Evolutionary conservation across 208 protist species (phyloP).

Genomic region (Leishmania turanica): DNA sequence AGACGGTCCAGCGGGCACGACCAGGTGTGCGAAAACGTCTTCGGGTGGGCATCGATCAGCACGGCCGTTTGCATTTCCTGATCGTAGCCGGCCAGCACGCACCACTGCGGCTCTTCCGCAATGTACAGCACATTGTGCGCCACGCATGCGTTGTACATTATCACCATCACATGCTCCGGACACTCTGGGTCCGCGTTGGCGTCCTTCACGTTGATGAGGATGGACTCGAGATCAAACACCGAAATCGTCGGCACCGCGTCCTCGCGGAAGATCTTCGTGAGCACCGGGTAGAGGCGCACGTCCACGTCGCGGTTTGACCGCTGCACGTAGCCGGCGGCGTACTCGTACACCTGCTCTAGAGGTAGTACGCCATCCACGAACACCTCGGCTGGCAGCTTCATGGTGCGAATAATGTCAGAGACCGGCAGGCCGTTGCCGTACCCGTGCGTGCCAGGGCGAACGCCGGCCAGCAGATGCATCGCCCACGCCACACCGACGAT

Average conservation of each 20-base stretch:
- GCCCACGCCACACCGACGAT: slow-evolving; percentile 89
- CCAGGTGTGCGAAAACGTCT: slow-evolving; percentile 86
- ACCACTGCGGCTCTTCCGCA: slow-evolving; percentile 77
- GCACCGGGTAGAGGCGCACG: slow-evolving; percentile 75
- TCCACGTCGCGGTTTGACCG: slow-evolving; percentile 45
- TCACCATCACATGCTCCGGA: slow-evolving; percentile 82
- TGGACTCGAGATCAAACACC: slow-evolving; percentile 85
- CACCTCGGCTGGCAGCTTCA: slow-evolving; percentile 75
- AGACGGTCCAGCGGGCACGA: slow-evolving; percentile 83
- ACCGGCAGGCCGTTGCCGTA: slow-evolving; percentile 86
- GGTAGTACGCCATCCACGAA: slow-evolving; percentile 75
- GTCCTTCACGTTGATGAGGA: slow-evolving; percentile 76
- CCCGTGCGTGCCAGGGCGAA: slow-evolving; percentile 62
- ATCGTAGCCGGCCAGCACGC: slow-evolving; percentile 87
- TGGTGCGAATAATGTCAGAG: slow-evolving; percentile 78
- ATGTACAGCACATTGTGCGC: slow-evolving; percentile 91
- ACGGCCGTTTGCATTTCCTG: slow-evolving; percentile 81
- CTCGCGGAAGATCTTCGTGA: slow-evolving; percentile 86
- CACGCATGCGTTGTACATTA: slow-evolving; percentile 90
- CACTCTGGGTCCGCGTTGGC: slow-evolving; percentile 75
- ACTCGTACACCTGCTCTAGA: slow-evolving; percentile 87
- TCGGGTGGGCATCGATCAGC: slow-evolving; percentile 86
- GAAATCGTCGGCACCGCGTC: slow-evolving; percentile 90
- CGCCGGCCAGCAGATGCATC: slow-evolving; percentile 82
- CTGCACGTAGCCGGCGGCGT: slow-evolving; percentile 68